Percentiles rank a stretch among this genome's conserved stretches.
These are phyloP conservation scores for Juglanconis oblonga DNA, from an alignment of 2,329 filamentous ascomycete species.

Conservation along the genomic window DNA sequence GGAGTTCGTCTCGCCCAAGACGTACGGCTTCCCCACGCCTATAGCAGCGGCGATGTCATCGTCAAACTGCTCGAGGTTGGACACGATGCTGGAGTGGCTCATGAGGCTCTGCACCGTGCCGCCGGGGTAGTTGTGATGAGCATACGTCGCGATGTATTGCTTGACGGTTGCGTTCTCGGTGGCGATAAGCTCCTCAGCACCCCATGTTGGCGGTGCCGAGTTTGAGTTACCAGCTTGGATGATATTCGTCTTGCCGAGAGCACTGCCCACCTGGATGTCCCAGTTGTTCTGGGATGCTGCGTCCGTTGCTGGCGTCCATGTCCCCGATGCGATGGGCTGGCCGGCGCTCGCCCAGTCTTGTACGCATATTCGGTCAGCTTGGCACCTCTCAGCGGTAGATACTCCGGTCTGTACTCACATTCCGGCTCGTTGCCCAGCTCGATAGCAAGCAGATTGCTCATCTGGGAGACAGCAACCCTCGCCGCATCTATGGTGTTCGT, in stretches of 20 bases:
- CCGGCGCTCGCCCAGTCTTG: slow-evolving; percentile 33
- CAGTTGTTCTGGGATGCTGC: slow-evolving; percentile 38
- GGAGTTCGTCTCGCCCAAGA: slow-evolving; percentile 50
- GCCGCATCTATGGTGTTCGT: slow-evolving; percentile 54
- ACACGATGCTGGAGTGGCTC: slow-evolving; percentile 39
- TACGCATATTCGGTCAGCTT: neutral
- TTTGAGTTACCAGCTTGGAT: slow-evolving; percentile 41
- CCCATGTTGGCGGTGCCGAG: slow-evolving; percentile 33
- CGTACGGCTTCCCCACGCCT: slow-evolving; percentile 38
- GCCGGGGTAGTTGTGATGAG: slow-evolving; percentile 48
- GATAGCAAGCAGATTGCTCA: slow-evolving; percentile 49
- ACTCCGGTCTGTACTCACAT: slow-evolving; percentile 34
- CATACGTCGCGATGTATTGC: slow-evolving; percentile 39
- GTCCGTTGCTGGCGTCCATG: slow-evolving; percentile 35
- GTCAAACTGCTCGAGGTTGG: slow-evolving; percentile 37
- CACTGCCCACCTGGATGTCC: slow-evolving; percentile 33
- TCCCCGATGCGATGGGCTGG: slow-evolving; percentile 36
- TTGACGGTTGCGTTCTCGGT: slow-evolving; percentile 33
- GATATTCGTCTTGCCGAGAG: slow-evolving; percentile 31
- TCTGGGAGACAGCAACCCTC: slow-evolving; percentile 38
- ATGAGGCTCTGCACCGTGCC: slow-evolving; percentile 40
- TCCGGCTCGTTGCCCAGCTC: slow-evolving; percentile 58
- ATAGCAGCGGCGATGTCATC: slow-evolving; percentile 38
- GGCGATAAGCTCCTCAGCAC: slow-evolving; percentile 36
- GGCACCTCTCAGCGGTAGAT: neutral